Evolutionary conservation across 2,329 filamentous ascomycete genomes (phyloP).

Genomic region (Lecanoromycetidae sp.): DNA sequence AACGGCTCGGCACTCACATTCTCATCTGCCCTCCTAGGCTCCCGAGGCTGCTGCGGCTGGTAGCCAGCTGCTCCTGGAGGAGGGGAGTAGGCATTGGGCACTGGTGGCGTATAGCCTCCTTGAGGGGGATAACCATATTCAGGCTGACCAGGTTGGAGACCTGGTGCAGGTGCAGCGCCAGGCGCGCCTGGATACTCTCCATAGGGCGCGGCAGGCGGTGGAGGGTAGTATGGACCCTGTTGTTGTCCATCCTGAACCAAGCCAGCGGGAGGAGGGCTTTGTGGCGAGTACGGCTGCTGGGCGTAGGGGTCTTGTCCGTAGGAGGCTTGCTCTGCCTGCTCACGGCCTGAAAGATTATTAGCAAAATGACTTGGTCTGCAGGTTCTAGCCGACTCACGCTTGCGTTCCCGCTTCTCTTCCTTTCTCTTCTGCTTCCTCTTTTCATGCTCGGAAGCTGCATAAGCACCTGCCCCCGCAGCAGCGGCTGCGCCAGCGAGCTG

Average conservation of each 20-base stretch:
- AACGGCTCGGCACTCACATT: conserved; percentile 37
- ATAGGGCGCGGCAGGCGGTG: conserved; percentile 27
- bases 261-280: conserved; percentile 27
- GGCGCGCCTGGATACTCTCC: conserved; percentile 33
- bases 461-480: conserved; percentile 46
- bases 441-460: conserved; percentile 46
- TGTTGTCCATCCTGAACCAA: conserved; percentile 23
- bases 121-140: conserved; percentile 17
- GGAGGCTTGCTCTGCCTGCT: conserved; percentile 23
- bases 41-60: conserved; percentile 24
- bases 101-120: conserved; percentile 25
- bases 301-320: conserved; percentile 24
- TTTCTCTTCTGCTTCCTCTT: conserved; percentile 46
- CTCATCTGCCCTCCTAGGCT: conserved; percentile 31
- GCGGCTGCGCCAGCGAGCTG: conserved; percentile 43
- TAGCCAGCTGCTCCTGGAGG: conserved; percentile 30
- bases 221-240: conserved; percentile 33
- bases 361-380: not conserved
- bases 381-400: conserved; percentile 31
- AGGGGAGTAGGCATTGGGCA: conserved; percentile 27
- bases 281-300: conserved; percentile 28
- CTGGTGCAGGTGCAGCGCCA: conserved; percentile 15
- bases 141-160: conserved; percentile 10
- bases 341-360: conserved; percentile 15
- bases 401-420: conserved; percentile 40